Conservation (phyloP, 169 alveolate species). For the Cystoisospora suis region DNA sequence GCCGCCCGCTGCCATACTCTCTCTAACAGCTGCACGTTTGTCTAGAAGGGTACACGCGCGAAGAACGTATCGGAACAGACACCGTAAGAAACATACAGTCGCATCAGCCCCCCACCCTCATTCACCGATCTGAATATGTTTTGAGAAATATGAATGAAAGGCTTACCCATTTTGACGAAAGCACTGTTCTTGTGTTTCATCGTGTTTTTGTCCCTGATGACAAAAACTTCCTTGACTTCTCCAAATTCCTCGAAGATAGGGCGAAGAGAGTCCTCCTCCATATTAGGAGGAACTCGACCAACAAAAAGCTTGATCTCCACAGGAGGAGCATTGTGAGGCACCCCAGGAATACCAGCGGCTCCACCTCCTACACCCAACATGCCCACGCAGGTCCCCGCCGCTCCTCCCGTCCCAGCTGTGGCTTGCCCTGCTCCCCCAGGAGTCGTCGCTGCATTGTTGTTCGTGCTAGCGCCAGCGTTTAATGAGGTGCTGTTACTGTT, state of each 20-base stretch:
- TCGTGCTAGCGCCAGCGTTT: background rate
- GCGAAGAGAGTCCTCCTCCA: slow-evolving; percentile 82
- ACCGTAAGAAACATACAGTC: no score
- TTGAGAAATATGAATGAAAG: no score
- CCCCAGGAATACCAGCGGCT: slow-evolving; percentile 41
- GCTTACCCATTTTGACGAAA: slow-evolving; percentile 62
- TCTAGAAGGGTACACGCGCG: no score
- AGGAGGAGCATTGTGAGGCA: slow-evolving; percentile 88
- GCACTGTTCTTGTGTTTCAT: slow-evolving; percentile 81
- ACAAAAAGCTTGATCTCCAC: slow-evolving; percentile 88
- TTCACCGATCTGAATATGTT: no score
- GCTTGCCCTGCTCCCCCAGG: slow-evolving; percentile 6
- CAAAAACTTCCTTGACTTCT: slow-evolving; percentile 81
- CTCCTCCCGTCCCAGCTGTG: slow-evolving; percentile 23
- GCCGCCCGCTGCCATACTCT: no score
- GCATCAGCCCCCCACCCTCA: no score
- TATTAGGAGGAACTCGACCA: slow-evolving; percentile 86
- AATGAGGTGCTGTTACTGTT: slow-evolving; percentile 9
- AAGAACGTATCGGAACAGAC: no score
- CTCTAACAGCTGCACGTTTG: no score
- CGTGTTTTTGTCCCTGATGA: slow-evolving; percentile 85
- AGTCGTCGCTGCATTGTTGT: background rate
- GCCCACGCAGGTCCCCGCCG: slow-evolving; percentile 40
- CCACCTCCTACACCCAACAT: slow-evolving; percentile 45
- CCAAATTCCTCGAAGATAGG: slow-evolving; percentile 87